Evolutionary conservation across 31 red algal genomes (phyloP), one percentile per base, ranked within the genome.

Genomic region (Endocladia muricata): DNA sequence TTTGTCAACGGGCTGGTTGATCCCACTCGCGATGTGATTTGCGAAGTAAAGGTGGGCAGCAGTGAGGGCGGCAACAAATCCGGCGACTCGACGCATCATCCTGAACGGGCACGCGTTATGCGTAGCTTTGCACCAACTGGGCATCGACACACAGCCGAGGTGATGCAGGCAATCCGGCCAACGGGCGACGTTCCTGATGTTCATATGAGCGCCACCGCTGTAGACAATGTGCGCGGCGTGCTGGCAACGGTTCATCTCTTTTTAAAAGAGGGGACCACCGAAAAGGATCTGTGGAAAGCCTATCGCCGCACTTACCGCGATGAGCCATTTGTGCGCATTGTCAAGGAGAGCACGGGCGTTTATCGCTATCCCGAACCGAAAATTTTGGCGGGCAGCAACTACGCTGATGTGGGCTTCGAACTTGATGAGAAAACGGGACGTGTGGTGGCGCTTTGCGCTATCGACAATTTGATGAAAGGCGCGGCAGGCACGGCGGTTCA

Each of bases 381-480:
- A 21, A 81, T 90, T 66, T 91, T 98, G 42, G 76, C 88, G 33
- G 96, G 96, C 7, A 78, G 63, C 22, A 98, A 98, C 67, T 83
- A 95, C 62, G 79, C 70, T 32, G 79, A 95, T 26, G 82, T 98
- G 31, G 58, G 63, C 23, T 88, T 95, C 19, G 81, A 90, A n/a
- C 65, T 67, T 17, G 92, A 98, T 76, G 56, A 75, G 22, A 56
- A 93, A 31, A 35, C 71, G 33, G 93, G 83, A 39, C 88, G 96
- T 37, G 91, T 72, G 6, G 95, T 98, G 31, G 66, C 95, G 39
- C 57, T 98, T 44, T 71, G 68, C 17, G 89, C 72, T 4, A 74
- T 98, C 66, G 96, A 98, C 54, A 98, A 98, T 78, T 68, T 98
- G 1, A 92, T 98, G 65, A 98, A 98, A 78, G 96, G 96, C 7